A percentile compares a stretch with the other conserved stretches of the same genome.
phyloP scores from a whole-genome alignment of 345 rosid species.

The Eucalyptus erythrocorys region DNA sequence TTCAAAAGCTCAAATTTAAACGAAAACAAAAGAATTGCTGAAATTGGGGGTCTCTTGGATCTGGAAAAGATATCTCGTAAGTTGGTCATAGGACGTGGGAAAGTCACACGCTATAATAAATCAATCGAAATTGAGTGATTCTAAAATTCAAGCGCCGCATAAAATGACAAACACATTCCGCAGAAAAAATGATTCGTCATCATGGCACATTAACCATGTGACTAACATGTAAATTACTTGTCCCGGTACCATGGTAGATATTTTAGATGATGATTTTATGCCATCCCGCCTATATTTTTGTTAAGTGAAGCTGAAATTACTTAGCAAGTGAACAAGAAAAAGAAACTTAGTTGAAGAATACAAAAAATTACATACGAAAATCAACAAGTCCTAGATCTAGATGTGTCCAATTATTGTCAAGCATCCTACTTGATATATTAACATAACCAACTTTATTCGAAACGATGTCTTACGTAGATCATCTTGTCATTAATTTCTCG shows the following conservation, averaged over 20 bases:
- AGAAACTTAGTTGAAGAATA: not conserved
- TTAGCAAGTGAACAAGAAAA: not conserved
- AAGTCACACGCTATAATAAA: not conserved
- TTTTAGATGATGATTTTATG: not conserved
- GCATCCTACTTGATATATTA: not conserved
- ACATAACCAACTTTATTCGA: not conserved
- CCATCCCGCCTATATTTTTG: not conserved
- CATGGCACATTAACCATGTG: not conserved
- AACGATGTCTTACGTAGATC: fast-evolving
- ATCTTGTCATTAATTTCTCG: not conserved
- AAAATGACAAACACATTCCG: not conserved
- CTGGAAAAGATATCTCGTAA: not conserved
- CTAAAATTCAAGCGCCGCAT: fast-evolving
- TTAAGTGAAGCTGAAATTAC: not conserved
- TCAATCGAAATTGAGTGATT: not conserved
- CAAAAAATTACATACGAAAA: not conserved
- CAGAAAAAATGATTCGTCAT: no score
- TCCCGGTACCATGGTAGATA: not conserved
- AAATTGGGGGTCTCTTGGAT: not conserved
- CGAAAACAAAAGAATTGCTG: not conserved
- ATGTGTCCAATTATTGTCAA: not conserved
- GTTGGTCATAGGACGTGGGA: not conserved
- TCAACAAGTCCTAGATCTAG: not conserved
- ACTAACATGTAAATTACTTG: not conserved
- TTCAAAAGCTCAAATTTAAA: not conserved